Conservation (phyloP, 805 yeast genomes). For the Cyberlindnera americana region DNA sequence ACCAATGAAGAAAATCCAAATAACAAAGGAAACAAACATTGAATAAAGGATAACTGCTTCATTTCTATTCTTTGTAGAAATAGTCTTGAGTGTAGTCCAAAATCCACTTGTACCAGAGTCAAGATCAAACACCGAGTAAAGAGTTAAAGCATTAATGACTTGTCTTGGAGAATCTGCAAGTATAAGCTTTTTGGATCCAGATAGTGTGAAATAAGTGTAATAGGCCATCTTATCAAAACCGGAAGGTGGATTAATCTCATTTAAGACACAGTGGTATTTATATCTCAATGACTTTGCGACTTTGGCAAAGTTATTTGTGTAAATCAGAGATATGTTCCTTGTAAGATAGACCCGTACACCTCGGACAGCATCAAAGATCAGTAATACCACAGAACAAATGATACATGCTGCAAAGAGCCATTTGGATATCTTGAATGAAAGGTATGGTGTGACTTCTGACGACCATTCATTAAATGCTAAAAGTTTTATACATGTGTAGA, state of each 20-base stretch:
- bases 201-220: conserved; percentile 59
- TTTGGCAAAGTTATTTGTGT: conserved; percentile 63
- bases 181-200: conserved; percentile 57
- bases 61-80: conserved; percentile 57
- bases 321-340: conserved; percentile 63
- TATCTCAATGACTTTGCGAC: conserved; percentile 55
- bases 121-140: conserved; percentile 46
- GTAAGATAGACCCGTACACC: conserved; percentile 59
- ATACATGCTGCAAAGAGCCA: conserved; percentile 86
- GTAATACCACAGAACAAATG: conserved; percentile 57
- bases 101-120: conserved; percentile 30
- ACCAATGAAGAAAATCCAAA: conserved; percentile 68
- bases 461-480: conserved; percentile 73
- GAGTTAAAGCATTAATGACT: conserved; percentile 73
- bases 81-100: conserved; percentile 42
- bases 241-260: conserved; percentile 61
- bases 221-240: conserved; percentile 67
- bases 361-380: conserved; percentile 52
- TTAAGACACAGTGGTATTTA: conserved; percentile 68
- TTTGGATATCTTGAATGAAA: conserved; percentile 48
- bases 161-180: conserved; percentile 88
- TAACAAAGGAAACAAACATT: conserved; percentile 69
- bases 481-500: conserved; percentile 73
- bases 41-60: conserved; percentile 72
- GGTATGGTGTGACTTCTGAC: conserved; percentile 44